Base-by-base conservation (phyloP, 768 basidiomycete genomes). In the Heimioporus sp. region DNA sequence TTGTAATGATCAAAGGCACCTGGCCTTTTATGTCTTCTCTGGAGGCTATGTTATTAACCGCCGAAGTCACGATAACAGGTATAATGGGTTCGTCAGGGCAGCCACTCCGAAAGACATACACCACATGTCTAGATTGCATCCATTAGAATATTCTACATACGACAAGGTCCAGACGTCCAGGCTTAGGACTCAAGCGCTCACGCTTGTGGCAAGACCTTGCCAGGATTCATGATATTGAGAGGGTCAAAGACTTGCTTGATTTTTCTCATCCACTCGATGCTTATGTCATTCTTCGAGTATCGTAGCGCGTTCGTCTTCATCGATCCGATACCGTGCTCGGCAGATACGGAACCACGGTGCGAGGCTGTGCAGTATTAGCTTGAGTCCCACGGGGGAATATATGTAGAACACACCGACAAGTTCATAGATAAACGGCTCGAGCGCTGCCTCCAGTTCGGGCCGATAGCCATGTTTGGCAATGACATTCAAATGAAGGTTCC, bases 371-470 rank as follows among this genome's bases (percentile, higher is more conserved):
- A 28, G 12, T 13, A 40, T 45, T 32, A 36, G 17, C n/a, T 21
- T 30, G 39, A 54, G 51, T 43, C 46, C 28, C 4, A n/a, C 13
- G 10, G 13, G 2, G 28, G 21, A 16, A 24, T 20, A 32, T 43
- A 24, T 20, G 24, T 10, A 38, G 24, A n/a, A 52, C 86, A 61
- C 61, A 86, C 91, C 78, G 54, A 93, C 89, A 43, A 94, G 78
- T 71, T 98, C 92, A 64, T 93, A 99, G 38, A 99, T 78, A 67
- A 92, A 98, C 11, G 97, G 97, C 67, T 99, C 97, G 12, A 99
- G 77, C 19, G 91, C 88, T 35, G 80, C 80, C 66, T 93, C 85
- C 30, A 98, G 82, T 65, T 96, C 91, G 10, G 83, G 78, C 1
- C 87, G 81, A 67, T 92, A 99, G 19, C 82, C 76, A 40, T 62